Conservation (phyloP, 2,329 filamentous ascomycete species). For the Nemania sp. region DNA sequence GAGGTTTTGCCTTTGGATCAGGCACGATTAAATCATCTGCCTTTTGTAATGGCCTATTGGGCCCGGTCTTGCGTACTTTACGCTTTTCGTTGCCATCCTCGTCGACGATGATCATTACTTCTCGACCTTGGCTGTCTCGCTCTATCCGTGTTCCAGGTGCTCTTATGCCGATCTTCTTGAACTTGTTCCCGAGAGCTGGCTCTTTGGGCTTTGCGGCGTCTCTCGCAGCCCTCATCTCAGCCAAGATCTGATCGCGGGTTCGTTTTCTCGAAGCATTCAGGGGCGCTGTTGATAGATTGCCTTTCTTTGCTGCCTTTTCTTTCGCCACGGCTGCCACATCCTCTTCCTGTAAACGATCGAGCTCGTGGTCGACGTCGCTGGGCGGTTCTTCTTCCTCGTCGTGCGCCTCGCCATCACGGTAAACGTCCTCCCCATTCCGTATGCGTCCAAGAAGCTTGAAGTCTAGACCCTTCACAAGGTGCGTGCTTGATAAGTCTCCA, state of each 20-base stretch:
- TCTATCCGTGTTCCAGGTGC: constrained; percentile 63
- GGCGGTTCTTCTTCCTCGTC: constrained; percentile 42
- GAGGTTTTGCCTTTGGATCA: constrained; percentile 59
- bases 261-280: constrained; percentile 63
- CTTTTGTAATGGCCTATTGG: constrained; percentile 43
- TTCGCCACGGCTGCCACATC: constrained; percentile 59
- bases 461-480: constrained; percentile 91
- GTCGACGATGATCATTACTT: constrained; percentile 68
- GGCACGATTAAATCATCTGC: constrained; percentile 53
- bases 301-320: constrained; percentile 62
- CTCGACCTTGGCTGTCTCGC: constrained; percentile 62
- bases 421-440: constrained; percentile 70
- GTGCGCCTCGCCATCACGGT: constrained; percentile 43
- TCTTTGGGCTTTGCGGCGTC: constrained; percentile 62
- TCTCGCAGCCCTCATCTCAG: constrained; percentile 67
- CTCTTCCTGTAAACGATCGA: constrained; percentile 61
- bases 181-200: constrained; percentile 60
- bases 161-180: constrained; percentile 66
- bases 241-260: constrained; percentile 68
- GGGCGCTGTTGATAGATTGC: constrained; percentile 59
- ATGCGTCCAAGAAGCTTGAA: constrained; percentile 76
- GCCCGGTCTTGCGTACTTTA: constrained; percentile 60
- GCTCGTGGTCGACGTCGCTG: constrained; percentile 67
- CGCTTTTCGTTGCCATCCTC: constrained; percentile 69
- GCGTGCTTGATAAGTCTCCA: constrained; percentile 78